phyloP scores from a whole-genome alignment of 1,139 yeast species.

The Tardiomyces blankii region DNA sequence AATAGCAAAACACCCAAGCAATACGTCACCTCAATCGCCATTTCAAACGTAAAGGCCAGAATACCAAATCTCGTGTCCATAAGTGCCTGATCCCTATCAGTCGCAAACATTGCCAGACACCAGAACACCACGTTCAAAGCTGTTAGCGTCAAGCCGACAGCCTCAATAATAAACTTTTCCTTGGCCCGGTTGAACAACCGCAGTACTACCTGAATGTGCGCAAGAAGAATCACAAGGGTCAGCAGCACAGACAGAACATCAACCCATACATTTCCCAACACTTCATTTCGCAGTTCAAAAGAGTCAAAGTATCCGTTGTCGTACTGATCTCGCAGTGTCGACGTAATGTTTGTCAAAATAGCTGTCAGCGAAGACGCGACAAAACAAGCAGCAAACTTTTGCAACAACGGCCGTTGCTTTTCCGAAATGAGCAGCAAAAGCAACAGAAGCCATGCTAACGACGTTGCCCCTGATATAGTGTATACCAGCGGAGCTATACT shows the following conservation, averaged over 20 bases:
- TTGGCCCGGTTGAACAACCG: constrained; percentile 57
- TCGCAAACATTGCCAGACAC: constrained; percentile 5
- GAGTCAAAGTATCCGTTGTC: constrained; percentile 41
- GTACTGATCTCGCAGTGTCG: constrained; percentile 28
- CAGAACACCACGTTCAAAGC: constrained; percentile 23
- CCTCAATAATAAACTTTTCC: constrained; percentile 54
- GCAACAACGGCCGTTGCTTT: constrained; percentile 24
- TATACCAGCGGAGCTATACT: constrained; percentile 26
- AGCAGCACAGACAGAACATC: constrained; percentile 54
- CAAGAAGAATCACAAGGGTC: constrained; percentile 52
- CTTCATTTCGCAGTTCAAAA: constrained; percentile 38
- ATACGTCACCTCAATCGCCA: constrained; percentile 61
- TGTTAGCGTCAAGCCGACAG: constrained; percentile 48
- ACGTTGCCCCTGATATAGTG: constrained; percentile 24
- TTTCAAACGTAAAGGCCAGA: constrained; percentile 53
- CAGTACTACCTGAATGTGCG: constrained; percentile 70
- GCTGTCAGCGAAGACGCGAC: constrained; percentile 24
- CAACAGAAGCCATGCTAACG: background rate
- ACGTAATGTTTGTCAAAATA: constrained; percentile 18
- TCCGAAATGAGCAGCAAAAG: constrained; percentile 18
- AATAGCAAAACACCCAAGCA: constrained; percentile 56
- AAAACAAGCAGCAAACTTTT: constrained; percentile 21
- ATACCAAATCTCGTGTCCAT: background rate
- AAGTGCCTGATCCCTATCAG: constrained; percentile 34
- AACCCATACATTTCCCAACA: constrained; percentile 40